phyloP scores from a whole-genome alignment of 1,139 yeast species.

The Scheffersomyces segobiensis region DNA sequence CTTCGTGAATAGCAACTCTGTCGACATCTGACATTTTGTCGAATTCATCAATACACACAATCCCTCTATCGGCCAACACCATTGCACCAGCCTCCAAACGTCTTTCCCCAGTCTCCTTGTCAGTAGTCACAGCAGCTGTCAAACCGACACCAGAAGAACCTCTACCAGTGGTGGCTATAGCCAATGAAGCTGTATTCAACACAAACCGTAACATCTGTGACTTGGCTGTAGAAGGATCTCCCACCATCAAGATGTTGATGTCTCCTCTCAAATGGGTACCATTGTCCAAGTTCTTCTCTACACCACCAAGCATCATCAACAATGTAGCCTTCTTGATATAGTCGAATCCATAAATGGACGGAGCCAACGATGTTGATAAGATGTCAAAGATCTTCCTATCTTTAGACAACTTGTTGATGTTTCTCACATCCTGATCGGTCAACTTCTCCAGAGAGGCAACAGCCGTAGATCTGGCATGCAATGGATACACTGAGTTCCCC shows the following conservation, averaged over 20 bases:
- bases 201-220: slow-evolving; percentile 94
- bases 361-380: slow-evolving; percentile 86
- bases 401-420: slow-evolving; percentile 75
- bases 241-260: slow-evolving; percentile 92
- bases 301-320: slow-evolving; percentile 90
- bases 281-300: slow-evolving; percentile 88
- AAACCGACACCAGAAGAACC: slow-evolving; percentile 99
- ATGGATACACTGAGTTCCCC: slow-evolving; percentile 85
- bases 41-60: slow-evolving; percentile 97
- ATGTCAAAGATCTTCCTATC: slow-evolving; percentile 71
- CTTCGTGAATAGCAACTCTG: slow-evolving; percentile 98
- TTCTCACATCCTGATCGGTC: slow-evolving; percentile 81
- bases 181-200: slow-evolving; percentile 88
- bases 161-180: slow-evolving; percentile 98
- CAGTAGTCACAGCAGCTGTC: slow-evolving; percentile 97
- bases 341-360: slow-evolving; percentile 93
- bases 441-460: slow-evolving; percentile 75
- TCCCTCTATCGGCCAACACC: slow-evolving; percentile 97
- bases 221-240: slow-evolving; percentile 98
- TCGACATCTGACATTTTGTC: slow-evolving; percentile 97
- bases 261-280: slow-evolving; percentile 99
- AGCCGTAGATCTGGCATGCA: slow-evolving; percentile 87
- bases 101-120: slow-evolving; percentile 95
- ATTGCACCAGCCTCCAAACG: slow-evolving; percentile 98
- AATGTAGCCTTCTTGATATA: slow-evolving; percentile 89